Conservation (phyloP, 306 rosid species). For the Oxytropis ochrocephala region DNA sequence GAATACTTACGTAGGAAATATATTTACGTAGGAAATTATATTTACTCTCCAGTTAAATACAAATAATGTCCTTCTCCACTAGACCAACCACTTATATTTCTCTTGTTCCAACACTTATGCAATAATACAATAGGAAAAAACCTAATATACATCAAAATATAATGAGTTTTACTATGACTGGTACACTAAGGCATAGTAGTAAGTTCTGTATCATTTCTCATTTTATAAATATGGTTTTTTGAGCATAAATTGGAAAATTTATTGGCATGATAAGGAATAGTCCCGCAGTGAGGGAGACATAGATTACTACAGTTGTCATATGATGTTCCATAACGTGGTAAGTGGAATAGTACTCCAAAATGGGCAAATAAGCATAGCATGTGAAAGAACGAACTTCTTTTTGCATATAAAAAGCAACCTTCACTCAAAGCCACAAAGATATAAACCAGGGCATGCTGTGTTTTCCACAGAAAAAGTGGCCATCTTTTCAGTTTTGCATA, state of each 20-base stretch:
- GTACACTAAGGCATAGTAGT: too few relatives aligned
- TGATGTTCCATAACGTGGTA: constrained; percentile 1
- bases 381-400: constrained; percentile 1
- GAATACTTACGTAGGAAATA: too few relatives aligned
- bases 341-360: constrained; percentile 7
- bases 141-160: too few relatives aligned
- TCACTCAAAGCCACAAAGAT: neutral
- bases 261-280: neutral
- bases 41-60: too few relatives aligned
- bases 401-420: neutral
- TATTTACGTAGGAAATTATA: too few relatives aligned
- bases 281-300: neutral
- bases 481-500: constrained; percentile 14
- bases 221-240: neutral
- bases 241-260: neutral
- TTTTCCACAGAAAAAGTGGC: constrained; percentile 13
- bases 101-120: too few relatives aligned
- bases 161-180: too few relatives aligned
- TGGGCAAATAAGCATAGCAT: neutral
- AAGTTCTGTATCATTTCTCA: neutral
- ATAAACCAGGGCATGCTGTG: constrained; percentile 19
- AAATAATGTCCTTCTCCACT: too few relatives aligned
- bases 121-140: too few relatives aligned
- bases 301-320: neutral
- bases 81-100: too few relatives aligned